Base-by-base conservation (phyloP, 805 yeast species). In the Monosporozyma aerobia region DNA sequence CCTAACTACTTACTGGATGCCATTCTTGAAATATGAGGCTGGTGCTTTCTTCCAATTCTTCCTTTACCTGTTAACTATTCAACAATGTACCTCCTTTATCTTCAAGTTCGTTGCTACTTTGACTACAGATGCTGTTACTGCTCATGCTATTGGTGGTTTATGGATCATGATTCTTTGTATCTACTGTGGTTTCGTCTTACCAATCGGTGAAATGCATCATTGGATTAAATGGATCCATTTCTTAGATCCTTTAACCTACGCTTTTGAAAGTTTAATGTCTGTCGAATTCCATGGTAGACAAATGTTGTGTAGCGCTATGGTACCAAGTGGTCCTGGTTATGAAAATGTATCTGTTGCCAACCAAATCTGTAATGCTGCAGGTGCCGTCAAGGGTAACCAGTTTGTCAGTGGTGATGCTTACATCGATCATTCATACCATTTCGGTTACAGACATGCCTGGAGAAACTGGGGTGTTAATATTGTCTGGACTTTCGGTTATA, bases 211-310 rank as follows among this genome's bases (percentile, higher is more conserved):
- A 41, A 76, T 77, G 80, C 78, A 78, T 61, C 82, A 81, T 59
- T 81, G 86, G 86, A 77, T 79, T 53, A 76, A 80, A 63, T 78
- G 82, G 82, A 70, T 73, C 59, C 73, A 77, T 49, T 78, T 74
- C 61, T 53, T 75, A 50, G 75, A 78, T 58, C 82, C 82, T 7
- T 55, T 78, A 44, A 61, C 73, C 11, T 78, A 77, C 54, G 74
- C 72, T 10, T 77, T 73, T 56, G 87, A 81, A 63, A 63, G 80
- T 14, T 69, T 82, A 62, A 73, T 82, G 72, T 71, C 77, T 7
- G 77, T 77, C 54, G 85, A 82, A 66, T 81, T 82, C 64, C 73
- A 74, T 55, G 77, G 76, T 44, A 71, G 81, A 54, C 68, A 73
- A 45, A 80, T 80, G 74, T 59, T 67, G 30, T 82, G 88, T 69